Evolutionary conservation across 2,329 filamentous ascomycete genomes (phyloP).

Genomic region (Apiospora kogelbergensis): DNA sequence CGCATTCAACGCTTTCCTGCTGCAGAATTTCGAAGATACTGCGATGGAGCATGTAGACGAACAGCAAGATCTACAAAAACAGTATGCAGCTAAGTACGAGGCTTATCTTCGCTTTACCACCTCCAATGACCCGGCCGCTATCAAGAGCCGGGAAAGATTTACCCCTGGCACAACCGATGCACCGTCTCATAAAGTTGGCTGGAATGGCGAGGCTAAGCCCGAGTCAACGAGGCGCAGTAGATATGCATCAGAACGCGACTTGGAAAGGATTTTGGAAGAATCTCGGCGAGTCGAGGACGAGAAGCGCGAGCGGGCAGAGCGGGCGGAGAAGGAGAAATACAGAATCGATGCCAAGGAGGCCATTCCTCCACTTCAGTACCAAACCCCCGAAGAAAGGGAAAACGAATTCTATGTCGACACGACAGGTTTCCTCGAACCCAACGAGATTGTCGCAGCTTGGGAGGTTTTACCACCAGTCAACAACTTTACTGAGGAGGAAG

Average conservation of each 20-base stretch:
- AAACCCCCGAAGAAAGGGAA: slow-evolving; percentile 59
- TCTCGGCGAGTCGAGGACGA: slow-evolving; percentile 72
- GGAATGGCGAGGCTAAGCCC: slow-evolving; percentile 52
- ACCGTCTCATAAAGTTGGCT: slow-evolving; percentile 35
- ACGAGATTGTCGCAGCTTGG: slow-evolving; percentile 68
- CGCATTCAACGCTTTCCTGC: slow-evolving; percentile 45
- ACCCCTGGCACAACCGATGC: slow-evolving; percentile 36
- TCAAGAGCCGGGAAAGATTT: slow-evolving; percentile 57
- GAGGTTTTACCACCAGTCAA: slow-evolving; percentile 71
- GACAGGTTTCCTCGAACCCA: slow-evolving; percentile 63
- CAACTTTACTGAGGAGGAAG: slow-evolving; percentile 73
- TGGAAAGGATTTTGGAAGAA: slow-evolving; percentile 70
- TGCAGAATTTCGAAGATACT: slow-evolving; percentile 44
- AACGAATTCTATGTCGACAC: slow-evolving; percentile 63
- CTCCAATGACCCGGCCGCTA: slow-evolving; percentile 54
- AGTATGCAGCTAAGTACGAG: slow-evolving; percentile 49
- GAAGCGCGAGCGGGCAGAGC: slow-evolving; percentile 63
- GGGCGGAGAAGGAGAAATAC: slow-evolving; percentile 66
- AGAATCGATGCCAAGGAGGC: slow-evolving; percentile 74
- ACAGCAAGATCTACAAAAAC: slow-evolving; percentile 39
- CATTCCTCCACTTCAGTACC: slow-evolving; percentile 68
- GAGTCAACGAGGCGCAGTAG: slow-evolving; percentile 53
- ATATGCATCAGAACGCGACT: slow-evolving; percentile 70
- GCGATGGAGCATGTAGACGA: slow-evolving; percentile 35
- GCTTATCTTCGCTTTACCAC: slow-evolving; percentile 55